These are phyloP conservation scores for Spirogloea muscicola DNA, from an alignment of 139 green algal genomes.

Conservation along the genomic window DNA sequence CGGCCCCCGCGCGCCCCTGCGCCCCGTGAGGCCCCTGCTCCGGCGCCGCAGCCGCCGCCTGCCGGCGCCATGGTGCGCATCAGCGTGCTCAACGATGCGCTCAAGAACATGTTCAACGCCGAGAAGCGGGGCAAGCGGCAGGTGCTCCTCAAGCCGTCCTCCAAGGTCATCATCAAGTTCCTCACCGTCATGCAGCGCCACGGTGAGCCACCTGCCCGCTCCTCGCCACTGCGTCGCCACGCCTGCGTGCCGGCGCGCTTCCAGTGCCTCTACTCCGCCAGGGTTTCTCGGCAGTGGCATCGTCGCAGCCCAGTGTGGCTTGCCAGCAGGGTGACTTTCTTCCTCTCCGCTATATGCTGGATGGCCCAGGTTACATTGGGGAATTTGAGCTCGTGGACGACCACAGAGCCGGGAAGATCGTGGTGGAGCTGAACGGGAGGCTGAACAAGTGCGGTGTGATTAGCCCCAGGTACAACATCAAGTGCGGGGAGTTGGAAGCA, in stretches of 20 bases:
- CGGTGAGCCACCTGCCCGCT: constrained; percentile 49
- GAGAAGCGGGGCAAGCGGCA: constrained; percentile 96
- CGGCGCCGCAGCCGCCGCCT: not conserved
- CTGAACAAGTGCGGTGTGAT: constrained; percentile 99
- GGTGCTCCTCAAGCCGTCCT: constrained; percentile 90
- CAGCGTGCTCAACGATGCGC: constrained; percentile 89
- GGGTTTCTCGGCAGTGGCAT: too few species aligned
- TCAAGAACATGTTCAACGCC: constrained; percentile 98
- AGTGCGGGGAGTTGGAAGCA: constrained; percentile 72
- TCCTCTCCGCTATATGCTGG: not conserved
- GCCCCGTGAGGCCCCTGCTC: not conserved
- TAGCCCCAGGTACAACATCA: constrained; percentile 89
- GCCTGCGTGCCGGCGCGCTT: too few species aligned
- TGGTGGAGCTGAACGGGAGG: constrained; percentile 96
- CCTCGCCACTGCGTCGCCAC: too few species aligned
- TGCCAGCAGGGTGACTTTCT: not conserved
- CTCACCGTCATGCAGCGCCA: constrained; percentile 93
- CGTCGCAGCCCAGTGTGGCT: not conserved
- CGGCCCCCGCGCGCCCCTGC: not conserved
- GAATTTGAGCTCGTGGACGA: constrained; percentile 99
- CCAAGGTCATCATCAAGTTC: constrained; percentile 99
- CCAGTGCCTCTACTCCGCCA: too few species aligned
- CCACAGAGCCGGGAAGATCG: constrained; percentile 96
- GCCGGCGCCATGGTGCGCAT: constrained; percentile 86
- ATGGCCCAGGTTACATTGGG: constrained; percentile 94